Percentiles rank a stretch among this genome's conserved stretches.
phyloP scores from a whole-genome alignment of 495 filamentous ascomycete genomes.

The Hypoxylon lenormandii region DNA sequence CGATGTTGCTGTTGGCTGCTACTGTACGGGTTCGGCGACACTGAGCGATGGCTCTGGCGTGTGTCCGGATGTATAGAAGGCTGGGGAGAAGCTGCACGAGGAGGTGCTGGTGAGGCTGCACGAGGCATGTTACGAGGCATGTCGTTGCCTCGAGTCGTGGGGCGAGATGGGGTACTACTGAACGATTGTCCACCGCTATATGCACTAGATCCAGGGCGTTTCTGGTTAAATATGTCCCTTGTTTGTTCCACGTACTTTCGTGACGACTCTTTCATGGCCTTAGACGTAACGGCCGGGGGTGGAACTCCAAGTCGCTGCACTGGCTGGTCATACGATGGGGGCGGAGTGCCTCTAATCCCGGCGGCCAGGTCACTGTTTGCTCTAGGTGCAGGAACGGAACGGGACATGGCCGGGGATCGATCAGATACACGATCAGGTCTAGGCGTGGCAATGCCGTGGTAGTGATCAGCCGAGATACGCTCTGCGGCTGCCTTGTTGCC shows the following conservation, averaged over 20 bases:
- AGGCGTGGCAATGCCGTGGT: conserved; percentile 89
- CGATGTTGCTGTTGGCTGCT: conserved; percentile 32
- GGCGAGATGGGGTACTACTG: conserved; percentile 52
- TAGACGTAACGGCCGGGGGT: conserved; percentile 88
- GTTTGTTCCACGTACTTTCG: conserved; percentile 86
- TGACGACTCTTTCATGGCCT: conserved; percentile 92
- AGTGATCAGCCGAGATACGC: conserved; percentile 92
- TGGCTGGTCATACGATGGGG: conserved; percentile 85
- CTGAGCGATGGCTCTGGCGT: conserved; percentile 59
- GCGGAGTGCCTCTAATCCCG: conserved; percentile 75
- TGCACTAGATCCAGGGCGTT: conserved; percentile 59
- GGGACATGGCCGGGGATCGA: conserved; percentile 49
- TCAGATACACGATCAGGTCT: conserved; percentile 69
- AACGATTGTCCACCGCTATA: conserved; percentile 39
- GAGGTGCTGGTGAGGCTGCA: conserved; percentile 63
- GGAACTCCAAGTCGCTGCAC: conserved; percentile 86
- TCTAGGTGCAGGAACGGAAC: conserved; percentile 62
- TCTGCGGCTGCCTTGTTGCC: conserved; percentile 75
- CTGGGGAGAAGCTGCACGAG: conserved; percentile 65
- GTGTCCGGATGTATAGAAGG: conserved; percentile 57
- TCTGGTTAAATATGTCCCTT: conserved; percentile 76
- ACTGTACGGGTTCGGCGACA: conserved; percentile 47
- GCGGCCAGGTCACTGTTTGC: conserved; percentile 60
- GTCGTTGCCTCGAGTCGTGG: conserved; percentile 61
- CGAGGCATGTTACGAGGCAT: conserved; percentile 65